Conservation (phyloP, 73 alveolate species). For the Paramecium tetraurelia region DNA sequence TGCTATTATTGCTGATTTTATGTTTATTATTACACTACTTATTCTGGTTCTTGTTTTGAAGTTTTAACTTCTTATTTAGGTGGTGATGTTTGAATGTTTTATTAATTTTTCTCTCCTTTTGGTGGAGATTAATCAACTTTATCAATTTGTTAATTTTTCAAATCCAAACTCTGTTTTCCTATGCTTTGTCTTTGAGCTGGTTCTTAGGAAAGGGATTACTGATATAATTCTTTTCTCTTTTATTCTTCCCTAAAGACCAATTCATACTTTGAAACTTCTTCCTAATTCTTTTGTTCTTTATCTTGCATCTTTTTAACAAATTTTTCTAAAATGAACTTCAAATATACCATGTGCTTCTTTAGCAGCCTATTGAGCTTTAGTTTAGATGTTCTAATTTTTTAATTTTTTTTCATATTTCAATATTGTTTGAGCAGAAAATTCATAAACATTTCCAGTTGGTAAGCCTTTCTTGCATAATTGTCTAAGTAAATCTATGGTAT, state of each 20-base stretch:
- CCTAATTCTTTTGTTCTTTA: neutral
- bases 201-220: neutral
- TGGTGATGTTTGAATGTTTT: neutral
- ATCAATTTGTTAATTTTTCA: neutral
- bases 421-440: conserved; percentile 88
- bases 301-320: neutral
- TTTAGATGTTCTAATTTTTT: conserved; percentile 43
- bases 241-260: neutral
- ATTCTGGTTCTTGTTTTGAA: neutral
- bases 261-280: neutral
- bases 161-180: neutral
- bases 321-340: neutral
- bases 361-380: neutral
- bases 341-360: conserved; percentile 19
- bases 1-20: neutral
- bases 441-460: conserved; percentile 95
- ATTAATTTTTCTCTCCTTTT: neutral
- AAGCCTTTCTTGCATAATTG: conserved; percentile 92
- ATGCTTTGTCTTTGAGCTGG: neutral
- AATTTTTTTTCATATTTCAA: conserved; percentile 90
- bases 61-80: neutral
- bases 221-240: neutral
- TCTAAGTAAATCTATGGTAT: conserved; percentile 69
- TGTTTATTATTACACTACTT: neutral
- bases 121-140: neutral